Evolutionary conservation across 2,329 filamentous ascomycete species (phyloP), one percentile per base, ranked within the genome.

Genomic region (Hymenoscyphus albidus): DNA sequence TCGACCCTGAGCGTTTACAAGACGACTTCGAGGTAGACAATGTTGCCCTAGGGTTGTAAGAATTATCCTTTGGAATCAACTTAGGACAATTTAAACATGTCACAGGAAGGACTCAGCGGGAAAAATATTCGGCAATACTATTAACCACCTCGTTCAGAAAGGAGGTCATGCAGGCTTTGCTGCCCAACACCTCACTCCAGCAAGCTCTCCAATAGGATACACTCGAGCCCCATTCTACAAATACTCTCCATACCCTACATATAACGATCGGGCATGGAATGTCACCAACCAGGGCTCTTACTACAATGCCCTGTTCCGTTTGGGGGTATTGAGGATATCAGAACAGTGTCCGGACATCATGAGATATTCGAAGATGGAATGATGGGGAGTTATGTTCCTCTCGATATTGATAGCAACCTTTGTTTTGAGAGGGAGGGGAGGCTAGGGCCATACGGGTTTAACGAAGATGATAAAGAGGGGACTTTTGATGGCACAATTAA

Each of bases 181-280:
- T 12, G 48, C 48, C 10, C n/a, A 13, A 5, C 48, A 54, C 22
- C 48, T 54, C 5, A 54, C 18, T 2, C 48, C 18, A 10, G 22
- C 48, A 5, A 13, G 76, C n/a, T 71, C 74, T 9, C 72, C 73
- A 58, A 68, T 75, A 81, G 79, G 71, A 73, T 84, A 81, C 70
- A 80, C 73, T 62, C 73, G 76, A 13, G 77, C 82, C 55, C 76
- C 80, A 59, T 83, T 86, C 0, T 79, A 84, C 62, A 79, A 83
- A 22, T 92, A 91, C 76, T 82, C 88, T 64, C 90, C 90, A 0
- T 93, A 92, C 68, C 89, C 90, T 0, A 78, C 84, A 16, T 91
- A 92, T 77, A 89, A 90, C 71, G 83, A 81, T 60, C 77, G 79
- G 3, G 76, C 79, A 14, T 93, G 88, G 88, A 83, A 80, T 70